A percentile compares a stretch with the other conserved stretches of the same genome.
These are phyloP conservation scores for Naumovozyma dairenensis DNA, from an alignment of 805 yeast species.

Conservation along the genomic window DNA sequence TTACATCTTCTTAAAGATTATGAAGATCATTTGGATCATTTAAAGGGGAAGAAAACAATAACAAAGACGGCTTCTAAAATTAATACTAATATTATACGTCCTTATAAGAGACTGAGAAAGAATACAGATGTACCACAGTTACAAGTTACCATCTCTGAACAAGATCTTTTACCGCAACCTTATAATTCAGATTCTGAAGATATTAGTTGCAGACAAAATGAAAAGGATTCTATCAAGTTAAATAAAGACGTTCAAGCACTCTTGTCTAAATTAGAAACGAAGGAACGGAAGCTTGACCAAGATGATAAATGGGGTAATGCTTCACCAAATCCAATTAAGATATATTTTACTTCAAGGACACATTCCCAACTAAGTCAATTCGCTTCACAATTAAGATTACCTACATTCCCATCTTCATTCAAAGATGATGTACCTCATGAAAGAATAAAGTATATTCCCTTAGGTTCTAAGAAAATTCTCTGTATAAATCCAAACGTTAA, in stretches of 20 bases:
- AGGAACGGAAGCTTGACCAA: constrained; percentile 12
- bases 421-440: constrained; percentile 33
- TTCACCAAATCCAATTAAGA: constrained; percentile 33
- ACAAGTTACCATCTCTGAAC: constrained; percentile 25
- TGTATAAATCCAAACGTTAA: constrained; percentile 64
- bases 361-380: constrained; percentile 84
- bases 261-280: constrained; percentile 33
- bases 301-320: constrained; percentile 13
- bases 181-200: constrained; percentile 23
- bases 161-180: constrained; percentile 17
- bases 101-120: constrained; percentile 5
- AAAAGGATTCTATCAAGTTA: constrained; percentile 1
- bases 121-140: constrained; percentile 15
- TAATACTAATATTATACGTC: background rate
- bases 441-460: constrained; percentile 54
- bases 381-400: constrained; percentile 55
- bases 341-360: constrained; percentile 74
- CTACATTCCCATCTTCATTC: constrained; percentile 56
- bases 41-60: constrained; percentile 9
- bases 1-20: constrained; percentile 24
- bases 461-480: constrained; percentile 78
- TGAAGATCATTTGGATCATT: constrained; percentile 28
- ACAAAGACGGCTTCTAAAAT: constrained; percentile 2
- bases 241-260: constrained; percentile 39
- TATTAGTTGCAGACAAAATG: constrained; percentile 12